These are phyloP conservation scores for Penicillium sp. DNA, from an alignment of 2,329 filamentous ascomycete species.

Conservation along the genomic window DNA sequence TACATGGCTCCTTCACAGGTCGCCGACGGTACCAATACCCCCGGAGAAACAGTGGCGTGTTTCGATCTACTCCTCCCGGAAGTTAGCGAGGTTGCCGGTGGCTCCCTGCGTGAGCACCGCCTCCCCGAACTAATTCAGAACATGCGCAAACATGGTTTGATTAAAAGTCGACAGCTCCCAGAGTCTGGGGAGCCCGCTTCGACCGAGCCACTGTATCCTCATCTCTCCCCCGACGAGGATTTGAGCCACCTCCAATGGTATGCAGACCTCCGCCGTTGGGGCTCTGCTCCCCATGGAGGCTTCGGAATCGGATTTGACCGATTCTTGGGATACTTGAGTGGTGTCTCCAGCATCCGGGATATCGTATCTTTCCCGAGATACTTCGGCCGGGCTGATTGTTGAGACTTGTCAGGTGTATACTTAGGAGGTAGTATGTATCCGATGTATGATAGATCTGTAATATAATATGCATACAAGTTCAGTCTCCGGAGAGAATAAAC, in stretches of 20 bases:
- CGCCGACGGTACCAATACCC: constrained; percentile 7
- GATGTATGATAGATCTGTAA: constrained; percentile 22
- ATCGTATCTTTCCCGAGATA: constrained; percentile 80
- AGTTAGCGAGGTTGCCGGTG: constrained; percentile 80
- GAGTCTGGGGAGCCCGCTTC: constrained; percentile 19
- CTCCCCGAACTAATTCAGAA: constrained; percentile 62
- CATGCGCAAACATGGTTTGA: constrained; percentile 67
- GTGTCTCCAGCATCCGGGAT: constrained; percentile 77
- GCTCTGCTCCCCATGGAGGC: constrained; percentile 85
- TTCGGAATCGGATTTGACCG: constrained; percentile 90
- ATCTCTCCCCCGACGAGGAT: constrained; percentile 39
- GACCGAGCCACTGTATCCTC: constrained; percentile 32
- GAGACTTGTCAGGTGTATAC: constrained; percentile 5
- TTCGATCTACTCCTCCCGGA: constrained; percentile 87
- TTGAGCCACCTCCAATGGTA: constrained; percentile 72
- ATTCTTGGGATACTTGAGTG: constrained; percentile 75
- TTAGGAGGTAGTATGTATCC: not conserved
- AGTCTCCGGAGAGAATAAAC: not conserved
- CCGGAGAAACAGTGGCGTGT: constrained; percentile 67
- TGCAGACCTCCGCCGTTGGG: constrained; percentile 79
- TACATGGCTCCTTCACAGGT: constrained; percentile 65
- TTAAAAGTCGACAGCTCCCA: constrained; percentile 30
- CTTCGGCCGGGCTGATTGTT: constrained; percentile 53
- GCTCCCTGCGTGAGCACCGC: constrained; percentile 83
- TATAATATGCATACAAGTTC: constrained; percentile 12